Percentiles rank a stretch among this genome's conserved stretches.
phyloP scores from a whole-genome alignment of 2,329 filamentous ascomycete species.

The Incumbomyces delicatus region DNA sequence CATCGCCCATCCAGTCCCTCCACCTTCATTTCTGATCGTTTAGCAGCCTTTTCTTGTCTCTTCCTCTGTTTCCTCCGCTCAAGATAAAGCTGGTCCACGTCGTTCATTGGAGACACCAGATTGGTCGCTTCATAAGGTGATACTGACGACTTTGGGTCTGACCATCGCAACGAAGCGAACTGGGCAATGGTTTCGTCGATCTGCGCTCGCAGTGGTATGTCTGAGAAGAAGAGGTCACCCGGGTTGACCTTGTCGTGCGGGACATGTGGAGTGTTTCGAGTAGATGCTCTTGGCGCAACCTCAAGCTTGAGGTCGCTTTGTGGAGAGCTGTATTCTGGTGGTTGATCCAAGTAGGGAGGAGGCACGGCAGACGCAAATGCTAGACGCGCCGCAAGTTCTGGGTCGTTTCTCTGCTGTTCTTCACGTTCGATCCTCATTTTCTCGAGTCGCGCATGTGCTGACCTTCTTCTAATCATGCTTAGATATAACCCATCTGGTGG shows the following conservation, averaged over 20 bases:
- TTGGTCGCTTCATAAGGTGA: background rate
- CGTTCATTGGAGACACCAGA: background rate
- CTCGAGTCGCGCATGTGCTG: conserved; percentile 10
- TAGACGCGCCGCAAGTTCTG: conserved; percentile 8
- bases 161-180: background rate
- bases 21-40: too few relatives aligned
- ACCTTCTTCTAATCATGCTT: conserved; percentile 8
- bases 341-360: conserved; percentile 13
- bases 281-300: background rate
- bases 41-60: background rate
- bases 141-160: background rate
- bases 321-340: conserved; percentile 10
- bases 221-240: background rate
- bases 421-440: conserved; percentile 1
- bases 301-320: background rate
- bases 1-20: too few relatives aligned
- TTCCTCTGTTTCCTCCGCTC: conserved; percentile 1
- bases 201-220: background rate
- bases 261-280: background rate
- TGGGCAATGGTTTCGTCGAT: conserved; percentile 4
- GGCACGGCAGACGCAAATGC: conserved; percentile 14
- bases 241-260: background rate
- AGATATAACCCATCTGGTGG: conserved; percentile 4
- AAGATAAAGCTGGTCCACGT: background rate
- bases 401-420: background rate